Conservation (phyloP, 2,329 filamentous ascomycete species). For the Trichoderma citrinoviride region DNA sequence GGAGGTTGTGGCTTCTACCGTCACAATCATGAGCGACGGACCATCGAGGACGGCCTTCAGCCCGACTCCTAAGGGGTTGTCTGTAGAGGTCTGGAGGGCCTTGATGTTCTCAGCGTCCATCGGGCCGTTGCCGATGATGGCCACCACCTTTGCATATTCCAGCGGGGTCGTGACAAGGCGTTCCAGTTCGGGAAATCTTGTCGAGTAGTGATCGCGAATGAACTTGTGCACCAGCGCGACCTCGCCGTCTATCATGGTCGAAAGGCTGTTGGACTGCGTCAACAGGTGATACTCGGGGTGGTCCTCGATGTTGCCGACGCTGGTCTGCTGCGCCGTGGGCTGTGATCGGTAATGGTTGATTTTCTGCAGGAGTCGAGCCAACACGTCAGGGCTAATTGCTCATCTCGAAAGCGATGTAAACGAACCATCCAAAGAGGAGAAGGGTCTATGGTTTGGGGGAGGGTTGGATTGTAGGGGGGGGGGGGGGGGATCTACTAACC, state of each 20-base stretch:
- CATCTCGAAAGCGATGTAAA: slow-evolving; percentile 56
- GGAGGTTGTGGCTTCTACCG: slow-evolving; percentile 88
- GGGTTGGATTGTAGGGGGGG: slow-evolving; percentile 25
- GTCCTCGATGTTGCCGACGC: slow-evolving; percentile 82
- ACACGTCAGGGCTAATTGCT: slow-evolving; percentile 66
- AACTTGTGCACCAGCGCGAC: slow-evolving; percentile 94
- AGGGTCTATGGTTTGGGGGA: slow-evolving; percentile 25
- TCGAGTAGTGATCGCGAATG: slow-evolving; percentile 92
- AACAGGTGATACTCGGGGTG: slow-evolving; percentile 88
- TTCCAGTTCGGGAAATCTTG: slow-evolving; percentile 90
- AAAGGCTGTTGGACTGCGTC: slow-evolving; percentile 83
- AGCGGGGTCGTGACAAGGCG: slow-evolving; percentile 84
- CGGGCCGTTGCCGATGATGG: slow-evolving; percentile 88
- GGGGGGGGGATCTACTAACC: slow-evolving; percentile 54
- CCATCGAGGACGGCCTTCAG: slow-evolving; percentile 82
- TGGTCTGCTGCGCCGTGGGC: slow-evolving; percentile 60
- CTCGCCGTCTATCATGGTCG: slow-evolving; percentile 90
- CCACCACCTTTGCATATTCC: slow-evolving; percentile 92
- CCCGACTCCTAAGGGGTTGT: slow-evolving; percentile 74
- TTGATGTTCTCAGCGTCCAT: slow-evolving; percentile 81
- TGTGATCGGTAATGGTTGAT: slow-evolving; percentile 73
- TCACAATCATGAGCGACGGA: slow-evolving; percentile 91
- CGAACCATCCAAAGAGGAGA: slow-evolving; percentile 36
- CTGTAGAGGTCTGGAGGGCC: slow-evolving; percentile 67
- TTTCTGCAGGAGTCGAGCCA: slow-evolving; percentile 60